A percentile compares a stretch with the other conserved stretches of the same genome.
Evolutionary conservation across 768 basidiomycete species (phyloP).

Genomic region (Lanmaoa rubissima): DNA sequence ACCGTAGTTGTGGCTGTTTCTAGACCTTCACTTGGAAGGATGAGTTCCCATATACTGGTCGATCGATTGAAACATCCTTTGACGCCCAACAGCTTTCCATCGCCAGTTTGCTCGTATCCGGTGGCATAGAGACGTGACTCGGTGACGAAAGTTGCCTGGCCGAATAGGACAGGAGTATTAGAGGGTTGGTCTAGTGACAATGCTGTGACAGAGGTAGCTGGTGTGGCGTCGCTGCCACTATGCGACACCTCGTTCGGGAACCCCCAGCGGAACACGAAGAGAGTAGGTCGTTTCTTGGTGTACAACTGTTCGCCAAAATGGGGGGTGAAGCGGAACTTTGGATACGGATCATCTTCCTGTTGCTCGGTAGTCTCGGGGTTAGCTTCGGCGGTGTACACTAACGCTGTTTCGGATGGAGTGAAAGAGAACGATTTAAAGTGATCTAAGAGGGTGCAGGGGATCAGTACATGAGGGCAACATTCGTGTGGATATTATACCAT

Average conservation of each 20-base stretch:
- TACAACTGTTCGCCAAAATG: slow-evolving; percentile 63
- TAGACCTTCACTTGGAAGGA: slow-evolving; percentile 17
- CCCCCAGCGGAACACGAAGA: slow-evolving; percentile 56
- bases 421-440: slow-evolving; percentile 52
- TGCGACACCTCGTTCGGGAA: background rate
- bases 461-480: background rate
- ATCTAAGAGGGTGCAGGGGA: slow-evolving; percentile 37
- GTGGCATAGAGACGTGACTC: slow-evolving; percentile 50
- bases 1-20: slow-evolving; percentile 11
- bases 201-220: slow-evolving; percentile 8
- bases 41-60: slow-evolving; percentile 53
- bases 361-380: slow-evolving; percentile 28
- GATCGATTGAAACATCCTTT: slow-evolving; percentile 61
- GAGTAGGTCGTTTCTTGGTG: slow-evolving; percentile 48
- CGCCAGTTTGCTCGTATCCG: slow-evolving; percentile 57
- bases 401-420: slow-evolving; percentile 46
- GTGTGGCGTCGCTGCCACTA: slow-evolving; percentile 1
- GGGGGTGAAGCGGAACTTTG: slow-evolving; percentile 54
- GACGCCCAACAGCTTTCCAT: slow-evolving; percentile 58
- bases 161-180: slow-evolving; percentile 39
- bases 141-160: slow-evolving; percentile 53
- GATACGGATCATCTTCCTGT: slow-evolving; percentile 28
- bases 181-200: slow-evolving; percentile 13
- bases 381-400: slow-evolving; percentile 63
- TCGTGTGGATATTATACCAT: slow-evolving; percentile 40